Evolutionary conservation across 768 basidiomycete genomes (phyloP).

Genomic region (Hygrocybe coccinea): DNA sequence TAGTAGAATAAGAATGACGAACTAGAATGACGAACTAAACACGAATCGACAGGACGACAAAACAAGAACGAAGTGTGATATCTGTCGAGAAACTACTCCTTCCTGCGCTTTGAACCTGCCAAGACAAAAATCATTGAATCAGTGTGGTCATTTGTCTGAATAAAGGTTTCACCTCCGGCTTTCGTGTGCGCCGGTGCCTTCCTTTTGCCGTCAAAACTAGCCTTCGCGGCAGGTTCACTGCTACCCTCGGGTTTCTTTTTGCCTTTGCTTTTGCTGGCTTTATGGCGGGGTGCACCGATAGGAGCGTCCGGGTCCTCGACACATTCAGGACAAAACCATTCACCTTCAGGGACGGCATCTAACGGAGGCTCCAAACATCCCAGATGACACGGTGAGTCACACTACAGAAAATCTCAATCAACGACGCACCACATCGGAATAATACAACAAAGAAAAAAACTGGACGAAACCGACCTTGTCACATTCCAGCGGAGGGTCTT

Average conservation of each 20-base stretch:
- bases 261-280: slow-evolving; percentile 21
- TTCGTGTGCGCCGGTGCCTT: slow-evolving; percentile 39
- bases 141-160: not conserved
- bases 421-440: not conserved
- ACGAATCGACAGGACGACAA: too few species aligned
- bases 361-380: slow-evolving; percentile 79
- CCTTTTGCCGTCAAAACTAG: slow-evolving; percentile 34
- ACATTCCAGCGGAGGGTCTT: slow-evolving; percentile 76
- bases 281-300: slow-evolving; percentile 36
- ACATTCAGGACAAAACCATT: slow-evolving; percentile 89
- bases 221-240: slow-evolving; percentile 17
- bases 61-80: not conserved
- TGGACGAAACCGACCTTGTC: slow-evolving; percentile 60
- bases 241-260: slow-evolving; percentile 15
- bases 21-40: too few species aligned
- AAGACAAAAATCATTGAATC: not conserved
- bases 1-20: too few species aligned
- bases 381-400: slow-evolving; percentile 85
- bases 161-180: slow-evolving; percentile 33
- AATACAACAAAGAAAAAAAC: too few species aligned
- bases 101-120: slow-evolving; percentile 21
- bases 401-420: slow-evolving; percentile 41
- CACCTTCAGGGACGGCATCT: slow-evolving; percentile 71
- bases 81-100: slow-evolving; percentile 7
- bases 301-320: slow-evolving; percentile 53